These are phyloP conservation scores for Scopulariopsis brevicaulis DNA, from an alignment of 2,329 filamentous ascomycete species.

Conservation along the genomic window DNA sequence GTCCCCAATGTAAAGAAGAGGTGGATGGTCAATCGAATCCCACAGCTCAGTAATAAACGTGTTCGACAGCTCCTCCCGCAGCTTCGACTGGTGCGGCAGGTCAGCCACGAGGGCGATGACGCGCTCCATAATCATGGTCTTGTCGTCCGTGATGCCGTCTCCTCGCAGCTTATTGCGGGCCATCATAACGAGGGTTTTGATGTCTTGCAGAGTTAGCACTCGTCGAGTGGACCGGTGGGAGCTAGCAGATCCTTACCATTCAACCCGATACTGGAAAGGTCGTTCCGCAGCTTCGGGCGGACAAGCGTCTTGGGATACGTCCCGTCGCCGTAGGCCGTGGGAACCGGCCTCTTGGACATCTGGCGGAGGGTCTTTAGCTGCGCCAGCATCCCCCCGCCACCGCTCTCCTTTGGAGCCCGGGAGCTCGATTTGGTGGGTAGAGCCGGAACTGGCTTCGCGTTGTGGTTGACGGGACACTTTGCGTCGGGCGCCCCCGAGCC, in stretches of 20 bases:
- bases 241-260: constrained; percentile 21
- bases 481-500: background rate
- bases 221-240: background rate
- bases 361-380: constrained; percentile 13
- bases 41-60: constrained; percentile 58
- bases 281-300: constrained; percentile 39
- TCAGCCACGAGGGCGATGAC: constrained; percentile 59
- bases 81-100: constrained; percentile 50
- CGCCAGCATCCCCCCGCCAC: background rate
- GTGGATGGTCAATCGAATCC: constrained; percentile 62
- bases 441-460: background rate
- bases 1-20: constrained; percentile 51
- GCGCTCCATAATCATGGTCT: constrained; percentile 66
- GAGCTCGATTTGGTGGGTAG: background rate
- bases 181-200: constrained; percentile 50
- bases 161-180: constrained; percentile 53
- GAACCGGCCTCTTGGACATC: constrained; percentile 46
- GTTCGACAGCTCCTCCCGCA: constrained; percentile 52
- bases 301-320: constrained; percentile 37
- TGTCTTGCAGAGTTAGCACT: constrained; percentile 28
- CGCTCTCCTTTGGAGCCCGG: background rate
- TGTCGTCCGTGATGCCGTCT: constrained; percentile 55
- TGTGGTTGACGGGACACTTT: background rate
- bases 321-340: constrained; percentile 52
- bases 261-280: constrained; percentile 43